Percentiles rank a stretch among this genome's conserved stretches.
Conservation (phyloP, 306 rosid species). For the Malus fusca region DNA sequence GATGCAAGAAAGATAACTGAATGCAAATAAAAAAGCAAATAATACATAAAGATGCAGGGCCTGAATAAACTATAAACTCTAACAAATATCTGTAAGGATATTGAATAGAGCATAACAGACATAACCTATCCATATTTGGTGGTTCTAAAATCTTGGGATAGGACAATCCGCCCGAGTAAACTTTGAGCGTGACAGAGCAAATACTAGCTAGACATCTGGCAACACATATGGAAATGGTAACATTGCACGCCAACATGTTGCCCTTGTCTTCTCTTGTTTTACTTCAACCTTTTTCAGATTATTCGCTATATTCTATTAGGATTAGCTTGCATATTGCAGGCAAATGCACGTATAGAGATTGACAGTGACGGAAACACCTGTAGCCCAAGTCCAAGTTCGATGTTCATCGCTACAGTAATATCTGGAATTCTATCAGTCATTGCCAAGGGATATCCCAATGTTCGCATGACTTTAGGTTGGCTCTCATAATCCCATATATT, state of each 20-base stretch:
- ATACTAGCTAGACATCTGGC: neutral
- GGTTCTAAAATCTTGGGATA: neutral
- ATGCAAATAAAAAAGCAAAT: slow-evolving; percentile 19
- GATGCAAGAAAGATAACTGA: slow-evolving; percentile 91
- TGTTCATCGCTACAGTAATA: slow-evolving; percentile 72
- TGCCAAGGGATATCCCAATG: slow-evolving; percentile 67
- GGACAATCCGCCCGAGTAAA: neutral
- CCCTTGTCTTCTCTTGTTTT: neutral
- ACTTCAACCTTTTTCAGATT: neutral
- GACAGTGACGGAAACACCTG: slow-evolving; percentile 41
- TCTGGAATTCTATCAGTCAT: slow-evolving; percentile 63
- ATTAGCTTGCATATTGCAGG: neutral
- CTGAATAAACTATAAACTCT: neutral
- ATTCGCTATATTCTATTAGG: neutral
- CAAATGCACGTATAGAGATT: slow-evolving; percentile 11
- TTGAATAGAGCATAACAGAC: neutral
- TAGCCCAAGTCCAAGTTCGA: slow-evolving; percentile 94
- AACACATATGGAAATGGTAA: neutral
- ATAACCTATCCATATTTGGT: neutral
- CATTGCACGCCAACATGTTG: neutral
- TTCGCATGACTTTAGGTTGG: slow-evolving; percentile 62
- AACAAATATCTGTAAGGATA: neutral
- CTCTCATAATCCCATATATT: slow-evolving; percentile 89
- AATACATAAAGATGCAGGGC: slow-evolving; percentile 10
- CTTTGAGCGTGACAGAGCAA: neutral